Evolutionary conservation across 1,284 basidiomycete species (phyloP).

Genomic region (Gymnopus androsaceus): DNA sequence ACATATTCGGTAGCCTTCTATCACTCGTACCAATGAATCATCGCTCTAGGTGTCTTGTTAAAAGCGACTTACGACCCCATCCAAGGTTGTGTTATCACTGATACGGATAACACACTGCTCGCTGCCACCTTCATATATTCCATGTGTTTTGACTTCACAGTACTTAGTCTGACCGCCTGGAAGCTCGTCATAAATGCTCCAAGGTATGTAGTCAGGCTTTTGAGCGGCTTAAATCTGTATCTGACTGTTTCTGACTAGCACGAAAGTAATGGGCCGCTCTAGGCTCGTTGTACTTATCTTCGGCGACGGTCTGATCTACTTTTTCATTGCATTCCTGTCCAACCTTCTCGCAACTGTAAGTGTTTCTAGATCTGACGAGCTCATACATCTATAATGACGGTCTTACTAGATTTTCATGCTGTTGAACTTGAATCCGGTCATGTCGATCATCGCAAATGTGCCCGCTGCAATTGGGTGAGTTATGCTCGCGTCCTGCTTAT

Average conservation of each 20-base stretch:
- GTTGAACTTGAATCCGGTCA: conserved; percentile 68
- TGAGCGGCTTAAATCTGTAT: neutral
- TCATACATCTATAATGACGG: neutral
- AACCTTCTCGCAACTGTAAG: conserved; percentile 67
- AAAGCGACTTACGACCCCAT: conserved; percentile 56
- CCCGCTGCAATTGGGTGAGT: conserved; percentile 71
- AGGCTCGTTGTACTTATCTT: conserved; percentile 68
- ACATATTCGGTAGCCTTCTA: neutral
- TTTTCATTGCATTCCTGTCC: conserved; percentile 68
- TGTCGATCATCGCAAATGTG: conserved; percentile 76
- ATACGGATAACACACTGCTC: conserved; percentile 45
- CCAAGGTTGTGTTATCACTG: conserved; percentile 53
- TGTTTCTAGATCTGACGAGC: neutral
- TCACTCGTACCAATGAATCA: neutral
- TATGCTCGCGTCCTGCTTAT: too few relatives aligned
- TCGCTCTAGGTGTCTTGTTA: conserved; percentile 53
- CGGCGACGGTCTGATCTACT: conserved; percentile 71
- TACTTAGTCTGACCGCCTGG: conserved; percentile 60
- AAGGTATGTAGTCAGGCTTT: conserved; percentile 7
- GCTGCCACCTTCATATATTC: conserved; percentile 71
- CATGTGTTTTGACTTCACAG: conserved; percentile 70
- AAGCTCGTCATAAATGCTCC: conserved; percentile 48
- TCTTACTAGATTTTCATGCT: conserved; percentile 63
- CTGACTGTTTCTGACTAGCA: neutral
- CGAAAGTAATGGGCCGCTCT: conserved; percentile 40